Base-by-base conservation (phyloP, 2,329 filamentous ascomycete species). In the Exophiala aquamarina region DNA sequence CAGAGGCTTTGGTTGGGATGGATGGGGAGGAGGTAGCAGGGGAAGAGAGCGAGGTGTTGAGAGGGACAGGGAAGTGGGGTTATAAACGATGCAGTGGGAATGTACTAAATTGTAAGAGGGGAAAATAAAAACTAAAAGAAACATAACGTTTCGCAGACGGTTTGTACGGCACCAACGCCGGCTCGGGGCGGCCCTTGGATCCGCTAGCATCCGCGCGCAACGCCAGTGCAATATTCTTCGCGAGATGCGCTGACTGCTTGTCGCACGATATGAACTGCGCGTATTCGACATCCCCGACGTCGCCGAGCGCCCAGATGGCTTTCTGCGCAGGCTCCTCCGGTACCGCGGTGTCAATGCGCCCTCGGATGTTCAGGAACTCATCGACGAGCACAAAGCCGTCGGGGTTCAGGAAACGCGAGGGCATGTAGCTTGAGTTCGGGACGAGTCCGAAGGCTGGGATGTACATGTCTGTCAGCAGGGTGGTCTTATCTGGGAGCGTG, bases 291-390 rank as follows among this genome's bases (percentile, higher is more conserved):
- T 55, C 50, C 15, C 44, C 44, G 6, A 57, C 45, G 33, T 57
- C 55, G 9, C 55, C 55, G 19, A 53, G 47, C 3, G 52, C 55
- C 52, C 52, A 57, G 5, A 57, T 28, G n/a, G n/a, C n/a, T n/a
- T n/a, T n/a, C n/a, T n/a, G n/a, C n/a, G n/a, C n/a, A n/a, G n/a
- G n/a, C n/a, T n/a, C 23, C 6, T 26, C 11, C 23, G 23, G 23
- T 6, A 26, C 6, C 23, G 23, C 23, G 11, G 23, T 11, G 14
- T 54, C 52, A 8, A 3, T 33, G n/a, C 47, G 44, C 7, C 47
- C 50, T 28, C 44, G 20, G 29, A 50, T 44, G 11, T 45, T 50
- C 41, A 57, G 49, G 26, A 46, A 52, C 13, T 39, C 36, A 11
- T 57, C 55, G 3, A 57, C 47, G 10, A 39, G n/a, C 10, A 57